Conservation (phyloP, 2,329 filamentous ascomycete genomes). For the Neocatenulostroma microsporum region DNA sequence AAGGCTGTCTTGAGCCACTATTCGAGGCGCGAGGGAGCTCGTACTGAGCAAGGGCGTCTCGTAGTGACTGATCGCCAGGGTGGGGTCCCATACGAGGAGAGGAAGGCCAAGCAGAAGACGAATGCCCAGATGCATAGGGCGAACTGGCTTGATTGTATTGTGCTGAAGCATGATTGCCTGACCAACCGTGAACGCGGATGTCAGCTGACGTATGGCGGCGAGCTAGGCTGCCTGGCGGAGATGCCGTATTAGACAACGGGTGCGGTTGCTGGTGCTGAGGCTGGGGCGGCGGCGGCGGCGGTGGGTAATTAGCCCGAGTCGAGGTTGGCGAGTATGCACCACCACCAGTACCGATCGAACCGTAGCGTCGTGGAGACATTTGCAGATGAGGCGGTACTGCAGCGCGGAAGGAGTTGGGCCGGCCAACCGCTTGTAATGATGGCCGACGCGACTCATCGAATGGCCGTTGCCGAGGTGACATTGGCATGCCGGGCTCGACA, state of each 20-base stretch:
- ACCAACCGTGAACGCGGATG: constrained; percentile 64
- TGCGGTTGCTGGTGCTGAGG: constrained; percentile 50
- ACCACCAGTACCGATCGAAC: constrained; percentile 65
- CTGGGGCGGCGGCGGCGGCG: constrained; percentile 54
- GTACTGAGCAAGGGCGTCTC: constrained; percentile 57
- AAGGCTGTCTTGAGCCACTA: constrained; percentile 35
- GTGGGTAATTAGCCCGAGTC: constrained; percentile 54
- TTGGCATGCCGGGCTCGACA: constrained; percentile 41
- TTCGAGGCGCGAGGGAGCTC: constrained; percentile 51
- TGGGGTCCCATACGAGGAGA: constrained; percentile 47
- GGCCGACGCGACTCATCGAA: constrained; percentile 73
- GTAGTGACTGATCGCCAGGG: constrained; percentile 53
- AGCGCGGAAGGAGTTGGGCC: constrained; percentile 58
- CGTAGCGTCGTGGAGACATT: constrained; percentile 68
- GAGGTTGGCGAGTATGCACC: constrained; percentile 62
- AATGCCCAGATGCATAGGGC: constrained; percentile 58
- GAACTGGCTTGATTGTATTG: constrained; percentile 44
- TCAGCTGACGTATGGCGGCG: constrained; percentile 92
- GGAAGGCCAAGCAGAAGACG: constrained; percentile 57
- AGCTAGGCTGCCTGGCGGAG: constrained; percentile 59
- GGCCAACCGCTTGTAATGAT: constrained; percentile 55
- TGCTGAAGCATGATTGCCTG: constrained; percentile 61
- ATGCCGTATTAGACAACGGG: constrained; percentile 49
- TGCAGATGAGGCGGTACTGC: constrained; percentile 69
- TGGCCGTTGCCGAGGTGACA: constrained; percentile 79